Evolutionary conservation across 2,329 filamentous ascomycete genomes (phyloP).

Genomic region (Dactylellina leptospora): DNA sequence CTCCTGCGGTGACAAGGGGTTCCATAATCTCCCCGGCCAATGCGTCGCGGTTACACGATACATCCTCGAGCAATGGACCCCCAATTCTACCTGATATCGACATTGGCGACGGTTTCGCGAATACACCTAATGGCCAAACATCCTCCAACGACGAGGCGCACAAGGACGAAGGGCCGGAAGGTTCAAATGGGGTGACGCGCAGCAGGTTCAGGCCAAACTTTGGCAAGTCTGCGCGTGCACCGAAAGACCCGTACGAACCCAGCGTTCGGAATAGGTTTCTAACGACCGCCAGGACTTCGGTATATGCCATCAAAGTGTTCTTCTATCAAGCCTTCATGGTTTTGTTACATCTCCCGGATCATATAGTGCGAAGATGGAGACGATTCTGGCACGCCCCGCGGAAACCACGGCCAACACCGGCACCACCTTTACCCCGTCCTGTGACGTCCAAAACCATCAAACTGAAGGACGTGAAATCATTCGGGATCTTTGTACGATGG

Average conservation of each 20-base stretch:
- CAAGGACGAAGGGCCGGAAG: too few relatives aligned
- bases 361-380: slow-evolving; percentile 26
- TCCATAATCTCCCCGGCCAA: background rate
- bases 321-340: slow-evolving; percentile 4
- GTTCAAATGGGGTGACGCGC: too few relatives aligned
- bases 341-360: slow-evolving; percentile 23
- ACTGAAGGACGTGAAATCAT: background rate
- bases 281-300: background rate
- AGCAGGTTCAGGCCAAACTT: background rate
- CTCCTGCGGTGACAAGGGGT: slow-evolving; percentile 23
- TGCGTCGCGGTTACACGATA: background rate
- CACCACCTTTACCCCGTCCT: background rate
- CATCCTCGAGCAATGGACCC: background rate
- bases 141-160: too few relatives aligned
- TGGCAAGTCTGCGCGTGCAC: background rate
- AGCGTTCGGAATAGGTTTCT: slow-evolving; percentile 12
- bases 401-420: slow-evolving; percentile 1
- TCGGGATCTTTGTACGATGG: background rate
- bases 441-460: background rate
- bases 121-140: too few relatives aligned
- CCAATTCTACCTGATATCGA: background rate
- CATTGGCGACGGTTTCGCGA: background rate
- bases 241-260: slow-evolving; percentile 17
- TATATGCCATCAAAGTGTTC: slow-evolving; percentile 3
- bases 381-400: background rate